phyloP scores from a whole-genome alignment of 83 land plant species.

The Thuja plicata region DNA sequence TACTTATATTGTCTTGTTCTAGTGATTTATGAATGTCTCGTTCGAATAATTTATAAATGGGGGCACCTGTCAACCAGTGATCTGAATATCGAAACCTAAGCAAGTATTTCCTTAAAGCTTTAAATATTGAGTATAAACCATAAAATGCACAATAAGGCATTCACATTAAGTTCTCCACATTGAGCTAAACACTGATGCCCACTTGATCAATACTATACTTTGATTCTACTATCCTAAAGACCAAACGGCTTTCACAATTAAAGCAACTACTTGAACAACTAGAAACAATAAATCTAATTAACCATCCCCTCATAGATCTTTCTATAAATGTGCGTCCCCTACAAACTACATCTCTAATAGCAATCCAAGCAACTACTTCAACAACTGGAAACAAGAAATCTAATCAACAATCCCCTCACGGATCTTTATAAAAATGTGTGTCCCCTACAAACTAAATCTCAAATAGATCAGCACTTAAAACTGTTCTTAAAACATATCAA shows the following conservation, averaged over 20 bases:
- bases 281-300: not conserved
- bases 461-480: not conserved
- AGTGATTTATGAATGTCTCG: not conserved
- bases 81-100: not conserved
- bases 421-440: not conserved
- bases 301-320: not conserved
- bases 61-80: not conserved
- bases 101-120: not conserved
- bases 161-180: not conserved
- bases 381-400: not conserved
- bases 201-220: conserved; percentile 30
- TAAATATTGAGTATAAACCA: not conserved
- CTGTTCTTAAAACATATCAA: not conserved
- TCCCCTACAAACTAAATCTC: not conserved
- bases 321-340: not conserved
- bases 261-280: not conserved
- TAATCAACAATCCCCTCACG: not conserved
- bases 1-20: not conserved
- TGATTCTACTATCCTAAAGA: conserved; percentile 28
- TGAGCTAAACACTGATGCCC: conserved; percentile 15
- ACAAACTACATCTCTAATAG: not conserved
- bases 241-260: conserved; percentile 15
- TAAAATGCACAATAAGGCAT: not conserved
- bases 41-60: not conserved
- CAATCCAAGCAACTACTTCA: conserved; percentile 1